Evolutionary conservation across 2,329 filamentous ascomycete species (phyloP), one percentile per base, ranked within the genome.

Genomic region (Neonectria ditissima): DNA sequence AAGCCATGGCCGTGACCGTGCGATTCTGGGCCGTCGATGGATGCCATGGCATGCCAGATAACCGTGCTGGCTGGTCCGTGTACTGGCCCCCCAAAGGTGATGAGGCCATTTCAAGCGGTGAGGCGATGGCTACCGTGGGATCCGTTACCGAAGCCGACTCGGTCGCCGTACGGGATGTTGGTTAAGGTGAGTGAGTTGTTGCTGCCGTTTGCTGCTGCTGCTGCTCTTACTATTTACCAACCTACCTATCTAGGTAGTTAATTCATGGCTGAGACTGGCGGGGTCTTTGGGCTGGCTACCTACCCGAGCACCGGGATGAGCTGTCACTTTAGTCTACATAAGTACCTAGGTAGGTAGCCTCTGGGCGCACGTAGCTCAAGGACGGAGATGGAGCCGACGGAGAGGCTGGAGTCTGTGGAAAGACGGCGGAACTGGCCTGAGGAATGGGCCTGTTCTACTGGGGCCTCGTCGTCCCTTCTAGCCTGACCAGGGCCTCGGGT

Each of bases 31-130:
- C 24, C 24, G 6, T 26, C 24, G n/a, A 26, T 26, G 24, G 24
- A 26, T 50, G 24, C 24, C 18, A 24, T 24, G 30, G 20, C 30
- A 37, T 47, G 28, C 28, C n/a, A 32, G 47, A 50, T 24, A 11
- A 37, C 47, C 22, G 22, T 41, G 34, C 26, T 54, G 14, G 43
- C 24, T 48, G 30, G 26, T 16, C 20, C 24, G 13, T 37, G 30
- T 22, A 1, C 43, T 30, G 13, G 20, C 43, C 20, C 5, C 41
- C 26, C 9, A 37, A n/a, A 26, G 24, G 32, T n/a, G 9, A 56
- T 56, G 54, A 56, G 54, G 20, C 54, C 43, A 56, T 56, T 56
- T 47, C 34, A 24, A 41, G 54, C 54, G 54, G 54, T 56, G 54
- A 56, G 54, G 43, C 18, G 20, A 48, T 56, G 16, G 5, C 30